phyloP scores from a whole-genome alignment of 2,329 filamentous ascomycete genomes.

The Stachybotrys elegans region DNA sequence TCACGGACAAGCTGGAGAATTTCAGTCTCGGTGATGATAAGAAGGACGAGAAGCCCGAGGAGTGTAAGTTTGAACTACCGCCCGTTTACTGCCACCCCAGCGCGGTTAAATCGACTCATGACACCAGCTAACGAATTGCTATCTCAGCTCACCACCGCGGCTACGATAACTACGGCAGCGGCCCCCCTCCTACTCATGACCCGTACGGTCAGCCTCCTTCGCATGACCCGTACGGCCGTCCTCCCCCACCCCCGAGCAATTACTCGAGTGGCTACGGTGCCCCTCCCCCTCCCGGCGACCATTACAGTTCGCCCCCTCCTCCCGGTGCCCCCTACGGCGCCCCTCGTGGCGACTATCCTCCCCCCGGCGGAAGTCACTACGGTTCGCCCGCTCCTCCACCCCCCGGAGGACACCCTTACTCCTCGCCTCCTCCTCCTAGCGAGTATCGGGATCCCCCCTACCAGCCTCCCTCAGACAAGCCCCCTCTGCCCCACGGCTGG shows the following conservation, averaged over 20 bases:
- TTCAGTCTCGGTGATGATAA: constrained; percentile 33
- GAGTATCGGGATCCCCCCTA: constrained; percentile 15
- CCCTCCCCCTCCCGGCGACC: constrained; percentile 8
- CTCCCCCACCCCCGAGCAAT: constrained; percentile 5
- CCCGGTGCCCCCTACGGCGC: constrained; percentile 24
- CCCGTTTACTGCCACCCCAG: neutral
- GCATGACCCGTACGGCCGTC: constrained; percentile 6
- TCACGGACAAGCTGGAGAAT: constrained; percentile 39
- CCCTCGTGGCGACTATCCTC: constrained; percentile 37
- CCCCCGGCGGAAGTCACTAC: constrained; percentile 42
- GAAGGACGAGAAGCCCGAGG: constrained; percentile 26
- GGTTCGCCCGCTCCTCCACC: constrained; percentile 6
- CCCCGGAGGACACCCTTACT: constrained; percentile 8
- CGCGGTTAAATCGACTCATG: no score
- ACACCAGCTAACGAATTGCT: no score
- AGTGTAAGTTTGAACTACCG: constrained; percentile 12
- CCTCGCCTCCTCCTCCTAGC: constrained; percentile 12
- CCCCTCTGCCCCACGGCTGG: constrained; percentile 58
- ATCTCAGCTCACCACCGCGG: no score
- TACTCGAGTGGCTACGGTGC: no score
- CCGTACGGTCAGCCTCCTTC: neutral
- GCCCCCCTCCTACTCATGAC: neutral
- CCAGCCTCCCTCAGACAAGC: constrained; percentile 30
- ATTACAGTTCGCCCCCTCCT: constrained; percentile 11
- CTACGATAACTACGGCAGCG: neutral